Conservation (phyloP, 371 early-diverging fungal species). For the Astathelohania contejeani region DNA sequence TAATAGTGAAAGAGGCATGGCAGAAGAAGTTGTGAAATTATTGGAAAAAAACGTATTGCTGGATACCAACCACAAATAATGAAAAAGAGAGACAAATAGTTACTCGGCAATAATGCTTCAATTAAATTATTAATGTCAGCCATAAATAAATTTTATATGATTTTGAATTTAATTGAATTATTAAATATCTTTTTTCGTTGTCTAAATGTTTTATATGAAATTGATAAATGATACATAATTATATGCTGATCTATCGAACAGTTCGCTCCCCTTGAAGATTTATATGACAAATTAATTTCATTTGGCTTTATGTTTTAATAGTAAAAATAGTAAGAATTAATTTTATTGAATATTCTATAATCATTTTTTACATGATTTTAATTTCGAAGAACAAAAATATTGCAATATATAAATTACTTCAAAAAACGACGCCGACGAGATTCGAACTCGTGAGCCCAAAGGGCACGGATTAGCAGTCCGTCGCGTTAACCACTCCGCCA, state of each 20-base stretch:
- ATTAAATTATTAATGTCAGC: too few relatives aligned
- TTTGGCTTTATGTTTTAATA: background rate
- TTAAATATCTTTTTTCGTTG: too few relatives aligned
- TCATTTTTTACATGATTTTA: background rate
- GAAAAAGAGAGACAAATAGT: too few relatives aligned
- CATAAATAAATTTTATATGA: too few relatives aligned
- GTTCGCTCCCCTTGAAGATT: background rate
- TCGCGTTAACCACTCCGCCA: conserved; percentile 70
- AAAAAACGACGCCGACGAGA: conserved; percentile 57
- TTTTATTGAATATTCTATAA: background rate
- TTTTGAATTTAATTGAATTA: too few relatives aligned
- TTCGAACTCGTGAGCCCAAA: conserved; percentile 64
- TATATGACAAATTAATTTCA: background rate
- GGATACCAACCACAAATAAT: too few relatives aligned
- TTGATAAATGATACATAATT: too few relatives aligned
- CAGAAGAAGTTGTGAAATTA: too few relatives aligned
- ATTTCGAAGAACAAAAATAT: background rate
- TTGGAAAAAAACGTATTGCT: too few relatives aligned
- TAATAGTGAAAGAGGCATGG: too few relatives aligned
- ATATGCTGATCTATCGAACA: background rate
- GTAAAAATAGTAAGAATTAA: background rate
- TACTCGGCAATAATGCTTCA: too few relatives aligned
- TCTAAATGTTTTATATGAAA: too few relatives aligned
- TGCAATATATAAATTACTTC: background rate
- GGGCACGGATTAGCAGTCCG: conserved; percentile 63